phyloP scores from a whole-genome alignment of 495 filamentous ascomycete genomes.

The Podospora conica region DNA sequence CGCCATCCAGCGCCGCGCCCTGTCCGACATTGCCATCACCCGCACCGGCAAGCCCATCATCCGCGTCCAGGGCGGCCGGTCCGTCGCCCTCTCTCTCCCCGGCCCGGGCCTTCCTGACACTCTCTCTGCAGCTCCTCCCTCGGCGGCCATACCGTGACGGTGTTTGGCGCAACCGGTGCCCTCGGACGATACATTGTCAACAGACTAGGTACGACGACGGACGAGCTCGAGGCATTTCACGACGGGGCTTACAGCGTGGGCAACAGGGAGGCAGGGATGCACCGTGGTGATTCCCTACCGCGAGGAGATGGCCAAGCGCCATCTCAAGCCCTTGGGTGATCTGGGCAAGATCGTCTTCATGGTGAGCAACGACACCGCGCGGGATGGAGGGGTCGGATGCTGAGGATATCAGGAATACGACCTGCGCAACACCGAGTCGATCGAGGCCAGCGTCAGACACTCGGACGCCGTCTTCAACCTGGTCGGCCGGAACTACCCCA shows the following conservation, averaged over 20 bases:
- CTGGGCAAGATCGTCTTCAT: constrained; percentile 82
- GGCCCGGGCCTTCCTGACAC: constrained; percentile 41
- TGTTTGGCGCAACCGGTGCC: constrained; percentile 96
- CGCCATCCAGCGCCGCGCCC: constrained; percentile 39
- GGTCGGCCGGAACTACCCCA: constrained; percentile 86
- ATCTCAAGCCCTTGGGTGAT: constrained; percentile 92
- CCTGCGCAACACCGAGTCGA: constrained; percentile 87
- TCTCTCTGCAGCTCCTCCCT: constrained; percentile 24
- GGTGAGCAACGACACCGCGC: constrained; percentile 36
- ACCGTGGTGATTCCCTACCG: constrained; percentile 90
- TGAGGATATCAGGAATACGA: constrained; percentile 71
- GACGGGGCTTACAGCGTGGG: constrained; percentile 31
- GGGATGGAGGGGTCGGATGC: constrained; percentile 4
- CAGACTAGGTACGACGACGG: constrained; percentile 67
- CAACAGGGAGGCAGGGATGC: constrained; percentile 77
- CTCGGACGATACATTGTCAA: constrained; percentile 97
- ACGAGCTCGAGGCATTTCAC: constrained; percentile 18
- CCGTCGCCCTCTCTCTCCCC: constrained; percentile 25
- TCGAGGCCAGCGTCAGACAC: constrained; percentile 94
- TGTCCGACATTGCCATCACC: constrained; percentile 78
- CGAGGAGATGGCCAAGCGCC: constrained; percentile 96
- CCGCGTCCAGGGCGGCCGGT: constrained; percentile 78
- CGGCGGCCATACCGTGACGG: constrained; percentile 86
- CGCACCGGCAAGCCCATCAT: constrained; percentile 83
- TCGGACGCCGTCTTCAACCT: constrained; percentile 97